A percentile compares a stretch with the other conserved stretches of the same genome.
Conservation (phyloP, 805 yeast genomes). For the Isabelozyma rhagii region DNA sequence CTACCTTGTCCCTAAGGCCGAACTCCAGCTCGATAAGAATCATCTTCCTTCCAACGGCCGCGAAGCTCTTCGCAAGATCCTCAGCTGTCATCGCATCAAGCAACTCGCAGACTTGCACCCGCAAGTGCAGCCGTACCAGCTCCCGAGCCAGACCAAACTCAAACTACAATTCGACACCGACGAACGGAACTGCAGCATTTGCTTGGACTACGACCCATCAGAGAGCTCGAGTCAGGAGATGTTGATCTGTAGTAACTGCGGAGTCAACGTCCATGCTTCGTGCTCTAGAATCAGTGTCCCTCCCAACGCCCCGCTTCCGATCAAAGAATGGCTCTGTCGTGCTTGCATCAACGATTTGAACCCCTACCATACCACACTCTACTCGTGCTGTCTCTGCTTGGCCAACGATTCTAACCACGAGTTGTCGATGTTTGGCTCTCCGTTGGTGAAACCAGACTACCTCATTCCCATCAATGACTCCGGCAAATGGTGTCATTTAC, state of each 20-base stretch:
- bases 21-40: conserved; percentile 16
- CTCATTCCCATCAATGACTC: conserved; percentile 59
- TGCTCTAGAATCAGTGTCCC: conserved; percentile 56
- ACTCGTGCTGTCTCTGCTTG: conserved; percentile 65
- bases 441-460: conserved; percentile 53
- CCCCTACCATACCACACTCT: conserved; percentile 55
- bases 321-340: conserved; percentile 73
- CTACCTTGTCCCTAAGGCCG: conserved; percentile 6
- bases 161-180: conserved; percentile 18
- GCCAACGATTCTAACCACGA: conserved; percentile 50
- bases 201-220: conserved; percentile 39
- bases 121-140: conserved; percentile 12
- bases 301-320: conserved; percentile 19
- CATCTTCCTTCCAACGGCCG: conserved; percentile 7
- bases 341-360: conserved; percentile 68
- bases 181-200: conserved; percentile 53
- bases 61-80: not conserved
- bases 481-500: conserved; percentile 75
- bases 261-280: conserved; percentile 61
- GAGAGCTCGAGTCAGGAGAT: conserved; percentile 27
- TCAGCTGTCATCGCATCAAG: conserved; percentile 1
- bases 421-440: conserved; percentile 39
- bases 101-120: conserved; percentile 27
- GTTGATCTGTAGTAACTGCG: conserved; percentile 62
- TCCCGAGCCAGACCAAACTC: conserved; percentile 12